These are phyloP conservation scores for Metroxylon sagu DNA, from an alignment of 176 grass and related monocot genomes.

Conservation along the genomic window DNA sequence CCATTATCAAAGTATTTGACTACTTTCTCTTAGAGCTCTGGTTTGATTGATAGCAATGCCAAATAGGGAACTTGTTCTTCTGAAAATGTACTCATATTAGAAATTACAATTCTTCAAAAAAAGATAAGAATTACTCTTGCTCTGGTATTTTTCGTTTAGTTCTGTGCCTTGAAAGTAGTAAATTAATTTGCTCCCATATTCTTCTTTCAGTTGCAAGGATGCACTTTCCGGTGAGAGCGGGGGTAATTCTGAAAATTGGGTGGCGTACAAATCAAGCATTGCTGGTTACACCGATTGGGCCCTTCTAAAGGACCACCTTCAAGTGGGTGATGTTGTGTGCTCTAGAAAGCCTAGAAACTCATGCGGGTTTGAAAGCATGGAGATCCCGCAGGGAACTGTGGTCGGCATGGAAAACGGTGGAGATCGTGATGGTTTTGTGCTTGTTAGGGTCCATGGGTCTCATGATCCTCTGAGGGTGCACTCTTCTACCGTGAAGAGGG, in stretches of 20 bases:
- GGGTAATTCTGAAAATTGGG: slow-evolving; percentile 27
- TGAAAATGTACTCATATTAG: too few relatives aligned
- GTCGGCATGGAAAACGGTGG: slow-evolving; percentile 68
- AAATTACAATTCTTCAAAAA: too few relatives aligned
- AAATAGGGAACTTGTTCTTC: too few relatives aligned
- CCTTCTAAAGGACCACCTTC: slow-evolving; percentile 62
- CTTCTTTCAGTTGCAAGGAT: slow-evolving; percentile 41
- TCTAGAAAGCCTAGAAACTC: slow-evolving; percentile 73
- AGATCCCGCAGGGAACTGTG: slow-evolving; percentile 80
- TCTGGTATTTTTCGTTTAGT: too few relatives aligned
- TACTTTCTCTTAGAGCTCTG: too few relatives aligned
- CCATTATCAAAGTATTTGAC: too few relatives aligned
- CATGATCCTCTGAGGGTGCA: slow-evolving; percentile 67
- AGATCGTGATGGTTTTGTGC: slow-evolving; percentile 38
- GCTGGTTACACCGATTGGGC: slow-evolving; percentile 52
- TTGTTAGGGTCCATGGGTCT: slow-evolving; percentile 72
- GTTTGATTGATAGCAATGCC: too few relatives aligned
- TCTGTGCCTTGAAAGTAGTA: neutral
- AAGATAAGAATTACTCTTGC: too few relatives aligned
- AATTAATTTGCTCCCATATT: neutral
- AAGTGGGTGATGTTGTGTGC: slow-evolving; percentile 62
- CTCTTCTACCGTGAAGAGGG: slow-evolving; percentile 48
- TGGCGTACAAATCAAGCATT: slow-evolving; percentile 20
- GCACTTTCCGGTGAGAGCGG: slow-evolving; percentile 30
- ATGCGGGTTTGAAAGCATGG: slow-evolving; percentile 61